Conservation (phyloP, 1,284 basidiomycete species). For the Ceratobasidium sp. region DNA sequence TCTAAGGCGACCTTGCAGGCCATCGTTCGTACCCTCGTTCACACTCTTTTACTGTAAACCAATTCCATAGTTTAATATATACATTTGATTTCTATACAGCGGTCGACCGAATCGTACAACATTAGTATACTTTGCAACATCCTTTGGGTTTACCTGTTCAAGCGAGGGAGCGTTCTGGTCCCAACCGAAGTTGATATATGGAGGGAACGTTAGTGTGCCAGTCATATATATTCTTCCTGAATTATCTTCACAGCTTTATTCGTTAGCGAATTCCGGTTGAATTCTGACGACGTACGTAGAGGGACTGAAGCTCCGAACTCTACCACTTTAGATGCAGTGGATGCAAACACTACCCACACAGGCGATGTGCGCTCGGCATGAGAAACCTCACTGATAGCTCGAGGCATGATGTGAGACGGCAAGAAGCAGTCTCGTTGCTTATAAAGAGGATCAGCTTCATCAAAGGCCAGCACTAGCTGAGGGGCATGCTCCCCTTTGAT, state of each 20-base stretch:
- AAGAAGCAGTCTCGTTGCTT: not conserved
- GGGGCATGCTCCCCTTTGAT: not conserved
- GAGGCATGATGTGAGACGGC: not conserved
- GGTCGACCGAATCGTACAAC: not conserved
- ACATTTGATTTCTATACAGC: too few relatives aligned
- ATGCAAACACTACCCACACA: not conserved
- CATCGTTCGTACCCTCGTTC: too few relatives aligned
- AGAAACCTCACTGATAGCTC: not conserved
- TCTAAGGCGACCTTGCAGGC: too few relatives aligned
- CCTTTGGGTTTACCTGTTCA: not conserved
- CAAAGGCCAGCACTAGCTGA: not conserved
- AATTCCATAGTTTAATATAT: too few relatives aligned
- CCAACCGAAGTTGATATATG: not conserved
- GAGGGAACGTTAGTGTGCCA: not conserved
- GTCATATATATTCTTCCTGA: not conserved
- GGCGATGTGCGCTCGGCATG: not conserved
- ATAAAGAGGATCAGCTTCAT: not conserved
- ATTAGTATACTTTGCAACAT: not conserved
- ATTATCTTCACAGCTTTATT: too few relatives aligned
- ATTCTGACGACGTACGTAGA: not conserved
- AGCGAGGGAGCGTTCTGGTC: not conserved
- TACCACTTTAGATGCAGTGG: not conserved
- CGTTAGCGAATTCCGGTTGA: too few relatives aligned
- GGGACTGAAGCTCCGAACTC: not conserved
- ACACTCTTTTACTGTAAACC: too few relatives aligned